Evolutionary conservation across 2,329 filamentous ascomycete genomes (phyloP).

Genomic region (Talaromyces piceae): DNA sequence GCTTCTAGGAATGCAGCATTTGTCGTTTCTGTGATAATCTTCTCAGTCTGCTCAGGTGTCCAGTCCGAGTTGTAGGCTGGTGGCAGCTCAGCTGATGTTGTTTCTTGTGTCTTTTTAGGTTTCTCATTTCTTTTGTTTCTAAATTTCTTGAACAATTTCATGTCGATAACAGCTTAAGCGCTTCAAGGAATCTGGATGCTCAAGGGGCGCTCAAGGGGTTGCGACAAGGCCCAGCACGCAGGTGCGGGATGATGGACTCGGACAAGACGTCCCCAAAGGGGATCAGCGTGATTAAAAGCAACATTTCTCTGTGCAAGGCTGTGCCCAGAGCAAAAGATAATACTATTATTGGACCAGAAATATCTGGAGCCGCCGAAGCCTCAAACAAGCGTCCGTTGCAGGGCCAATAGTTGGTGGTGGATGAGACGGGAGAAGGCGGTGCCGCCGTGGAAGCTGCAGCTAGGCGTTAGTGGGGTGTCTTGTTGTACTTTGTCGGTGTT

Average conservation of each 20-base stretch:
- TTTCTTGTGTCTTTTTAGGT: neutral
- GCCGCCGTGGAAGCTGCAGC: neutral
- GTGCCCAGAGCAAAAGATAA: neutral
- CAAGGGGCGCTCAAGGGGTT: neutral
- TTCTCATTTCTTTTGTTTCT: constrained; percentile 2
- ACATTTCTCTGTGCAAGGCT: neutral
- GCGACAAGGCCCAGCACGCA: neutral
- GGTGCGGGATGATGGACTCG: neutral
- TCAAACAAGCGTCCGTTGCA: neutral
- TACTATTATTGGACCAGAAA: neutral
- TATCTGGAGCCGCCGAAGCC: neutral
- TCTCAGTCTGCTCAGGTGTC: neutral
- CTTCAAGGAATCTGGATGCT: neutral
- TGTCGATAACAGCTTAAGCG: neutral
- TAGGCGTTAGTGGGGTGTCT: neutral
- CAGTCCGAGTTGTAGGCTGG: neutral
- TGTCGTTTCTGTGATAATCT: neutral
- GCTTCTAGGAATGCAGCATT: constrained; percentile 12
- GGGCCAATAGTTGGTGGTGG: neutral
- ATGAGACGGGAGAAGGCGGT: neutral
- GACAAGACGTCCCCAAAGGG: neutral
- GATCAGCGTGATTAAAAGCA: neutral
- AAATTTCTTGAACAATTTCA: constrained; percentile 3
- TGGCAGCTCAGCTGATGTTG: neutral
- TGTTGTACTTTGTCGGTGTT: no score